A percentile compares a stretch with the other conserved stretches of the same genome.
Conservation (phyloP, 176 grass and related monocot species). For the Musa itinerans region DNA sequence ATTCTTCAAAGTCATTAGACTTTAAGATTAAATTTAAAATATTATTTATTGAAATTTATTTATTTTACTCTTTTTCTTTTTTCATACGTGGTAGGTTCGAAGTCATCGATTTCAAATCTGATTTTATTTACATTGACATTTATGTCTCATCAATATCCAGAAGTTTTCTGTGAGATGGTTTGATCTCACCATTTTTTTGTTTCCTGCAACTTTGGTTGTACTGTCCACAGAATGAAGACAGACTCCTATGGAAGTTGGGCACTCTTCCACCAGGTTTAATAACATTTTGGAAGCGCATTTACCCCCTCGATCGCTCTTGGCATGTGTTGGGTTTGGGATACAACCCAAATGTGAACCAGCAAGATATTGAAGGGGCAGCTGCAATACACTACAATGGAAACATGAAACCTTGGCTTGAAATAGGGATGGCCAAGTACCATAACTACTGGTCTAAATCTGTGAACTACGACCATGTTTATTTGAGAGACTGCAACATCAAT, state of each 20-base stretch:
- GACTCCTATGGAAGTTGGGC: conserved; percentile 8
- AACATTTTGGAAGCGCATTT: conserved; percentile 75
- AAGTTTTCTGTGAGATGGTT: neutral
- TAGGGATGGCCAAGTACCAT: conserved; percentile 59
- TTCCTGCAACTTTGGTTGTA: neutral
- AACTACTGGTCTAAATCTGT: conserved; percentile 69
- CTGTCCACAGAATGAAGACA: conserved; percentile 3
- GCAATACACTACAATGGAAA: conserved; percentile 96
- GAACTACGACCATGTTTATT: conserved; percentile 47
- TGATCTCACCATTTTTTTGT: no score
- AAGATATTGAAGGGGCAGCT: conserved; percentile 44
- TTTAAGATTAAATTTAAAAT: no score
- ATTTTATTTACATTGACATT: neutral
- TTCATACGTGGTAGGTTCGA: no score
- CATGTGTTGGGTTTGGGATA: conserved; percentile 81
- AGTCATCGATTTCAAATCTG: no score
- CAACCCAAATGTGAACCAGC: conserved; percentile 64
- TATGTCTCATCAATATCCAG: neutral
- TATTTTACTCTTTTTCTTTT: no score
- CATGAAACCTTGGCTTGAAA: conserved; percentile 90
- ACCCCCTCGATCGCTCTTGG: conserved; percentile 56
- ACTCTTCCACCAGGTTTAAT: conserved; percentile 49
- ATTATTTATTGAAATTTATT: no score
- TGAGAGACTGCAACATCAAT: conserved; percentile 75
- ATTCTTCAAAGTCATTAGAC: no score